Base-by-base conservation (phyloP, 192 early-diverging fungal species). In the Gryganskiella cystojenkinii region DNA sequence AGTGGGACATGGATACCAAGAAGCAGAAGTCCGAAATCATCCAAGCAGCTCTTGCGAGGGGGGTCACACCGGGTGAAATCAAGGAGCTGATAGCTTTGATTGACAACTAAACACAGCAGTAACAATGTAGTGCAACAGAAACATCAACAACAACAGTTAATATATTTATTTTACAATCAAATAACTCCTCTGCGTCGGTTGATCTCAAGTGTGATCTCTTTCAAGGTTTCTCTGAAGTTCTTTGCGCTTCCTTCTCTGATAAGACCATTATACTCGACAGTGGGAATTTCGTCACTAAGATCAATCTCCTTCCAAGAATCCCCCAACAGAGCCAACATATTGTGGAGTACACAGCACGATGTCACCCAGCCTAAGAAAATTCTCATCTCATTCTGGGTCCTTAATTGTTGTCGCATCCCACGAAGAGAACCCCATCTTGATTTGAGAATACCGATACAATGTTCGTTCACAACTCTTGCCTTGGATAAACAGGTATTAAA, bases 311-410 rank as follows among this genome's bases (percentile, higher is more conserved):
- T 33, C 70, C 62, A 60, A 2, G 61, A 1, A 56, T 65, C 70
- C 1, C 50, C 40, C 44, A 72, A 27, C 1, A 0, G 17, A 24
- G 50, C 30, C 2, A 72, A n/a, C 61, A 64, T 59, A 14, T 72
- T 65, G 46, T 64, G 70, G 11, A 72, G 70, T 6, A 72, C 62
- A 60, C 61, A 64, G 30, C 70, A 72, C 14, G 56, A 51, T 24
- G 37, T 11, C n/a, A 65, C 49, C 70, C 70, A 72, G 8, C 20
- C 14, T 17, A 51, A 17, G 30, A 60, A 8, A 1, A 31, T 28
- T 10, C n/a, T 5, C 19, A 57, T 34, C 2, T 59, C 43, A 9
- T 44, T 42, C 6, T 8, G n/a, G 15, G 5, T 44, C 37, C 57
- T 6, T 4, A 44, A 2, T 15, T 59, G 57, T 14, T 59, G 40